These are phyloP conservation scores for Fomitiporia mediterranea DNA, from an alignment of 1,284 basidiomycete species.

Conservation along the genomic window DNA sequence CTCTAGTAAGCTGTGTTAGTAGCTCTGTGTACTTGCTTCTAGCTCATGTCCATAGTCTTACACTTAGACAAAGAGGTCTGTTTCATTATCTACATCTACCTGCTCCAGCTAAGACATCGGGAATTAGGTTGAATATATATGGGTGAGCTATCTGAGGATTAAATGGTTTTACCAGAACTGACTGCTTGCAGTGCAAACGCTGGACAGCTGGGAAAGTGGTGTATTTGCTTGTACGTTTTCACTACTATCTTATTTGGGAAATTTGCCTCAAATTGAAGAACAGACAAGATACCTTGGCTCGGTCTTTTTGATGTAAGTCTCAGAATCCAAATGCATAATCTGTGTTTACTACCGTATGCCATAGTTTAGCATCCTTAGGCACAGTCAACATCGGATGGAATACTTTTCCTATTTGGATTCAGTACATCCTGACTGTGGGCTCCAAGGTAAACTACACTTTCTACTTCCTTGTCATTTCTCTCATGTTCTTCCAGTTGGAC, in stretches of 20 bases:
- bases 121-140: conserved; percentile 5
- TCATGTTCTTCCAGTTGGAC: not conserved
- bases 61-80: not conserved
- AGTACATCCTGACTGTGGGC: not conserved
- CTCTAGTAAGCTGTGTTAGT: not conserved
- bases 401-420: not conserved
- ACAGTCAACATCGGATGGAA: not conserved
- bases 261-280: not conserved
- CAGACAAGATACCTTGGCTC: conserved; percentile 5
- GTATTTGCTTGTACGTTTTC: conserved; percentile 2
- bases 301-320: not conserved
- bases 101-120: not conserved
- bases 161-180: not conserved
- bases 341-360: not conserved
- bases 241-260: not conserved
- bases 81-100: not conserved
- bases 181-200: not conserved
- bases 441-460: not conserved
- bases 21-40: not conserved
- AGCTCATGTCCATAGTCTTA: not conserved
- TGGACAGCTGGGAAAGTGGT: conserved; percentile 7
- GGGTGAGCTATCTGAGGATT: not conserved
- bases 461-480: not conserved
- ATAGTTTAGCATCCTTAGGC: not conserved
- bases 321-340: not conserved